Base-by-base conservation (phyloP, 768 basidiomycete species). In the Steccherinum ochraceum region DNA sequence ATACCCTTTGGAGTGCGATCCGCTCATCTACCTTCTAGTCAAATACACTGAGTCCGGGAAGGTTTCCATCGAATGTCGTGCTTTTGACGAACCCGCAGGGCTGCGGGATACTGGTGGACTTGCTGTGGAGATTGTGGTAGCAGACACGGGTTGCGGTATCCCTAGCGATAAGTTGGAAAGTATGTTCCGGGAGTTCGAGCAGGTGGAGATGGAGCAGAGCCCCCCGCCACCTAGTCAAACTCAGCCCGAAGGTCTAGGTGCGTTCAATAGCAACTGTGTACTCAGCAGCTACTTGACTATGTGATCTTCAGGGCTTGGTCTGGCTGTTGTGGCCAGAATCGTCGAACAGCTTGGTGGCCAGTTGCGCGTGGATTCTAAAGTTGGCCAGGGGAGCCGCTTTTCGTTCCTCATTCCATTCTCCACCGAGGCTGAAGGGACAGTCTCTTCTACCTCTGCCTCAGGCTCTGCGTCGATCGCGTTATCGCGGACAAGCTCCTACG, bases 131-230 rank as follows among this genome's bases (percentile, higher is more conserved):
- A 81, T 89, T 42, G 63, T 81, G 24, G 81, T 89, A 11, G 69
- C 77, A 0, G 88, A 92, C 55, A 85, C 86, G 2, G 87, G 87
- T 0, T 78, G 77, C 52, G 89, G 89, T 3, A 90, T 93, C 42
- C 60, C 79, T 0, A 65, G 72, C 5, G 73, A 72, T 12, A 85
- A 84, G 63, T 72, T 91, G 16, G 84, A 86, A 61, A 80, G 76
- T 48, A 86, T 91, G 46, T 90, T 91, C 67, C 71, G 86, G 52
- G 84, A 88, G 53, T 84, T 92, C 49, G 86, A 89, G 64, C 82
- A 86, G 56, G 84, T 88, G 7, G 86, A 86, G 59, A 74, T 71
- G 1, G 66, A 71, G 18, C 70, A 74, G 48, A 16, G 30, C 61
- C 73, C 7, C 71, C 65, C 54, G 2, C 24, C 54, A 10, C 30